Conservation (phyloP, 164 flowering plant species). For the Echeveria elegans region DNA sequence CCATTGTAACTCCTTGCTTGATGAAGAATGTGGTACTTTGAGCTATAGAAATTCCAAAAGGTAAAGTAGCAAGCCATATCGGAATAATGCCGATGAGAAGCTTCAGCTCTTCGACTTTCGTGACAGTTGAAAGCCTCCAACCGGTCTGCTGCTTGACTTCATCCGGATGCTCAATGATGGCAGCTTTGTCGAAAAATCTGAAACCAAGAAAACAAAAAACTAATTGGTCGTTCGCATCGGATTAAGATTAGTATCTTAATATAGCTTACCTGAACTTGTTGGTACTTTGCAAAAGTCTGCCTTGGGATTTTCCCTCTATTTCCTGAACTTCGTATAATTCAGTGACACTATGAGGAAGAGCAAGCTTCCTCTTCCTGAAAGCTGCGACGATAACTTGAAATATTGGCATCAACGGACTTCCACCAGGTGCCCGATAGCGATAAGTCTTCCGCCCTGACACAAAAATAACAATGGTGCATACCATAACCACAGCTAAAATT, state of each 20-base stretch:
- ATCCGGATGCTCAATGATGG: conserved; percentile 31
- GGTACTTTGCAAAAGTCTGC: conserved; percentile 58
- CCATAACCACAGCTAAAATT: conserved; percentile 49
- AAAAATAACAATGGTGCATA: conserved; percentile 40
- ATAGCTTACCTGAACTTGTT: conserved; percentile 47
- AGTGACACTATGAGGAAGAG: conserved; percentile 42
- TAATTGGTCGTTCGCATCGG: neutral
- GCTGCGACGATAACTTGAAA: conserved; percentile 77
- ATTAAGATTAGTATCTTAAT: neutral
- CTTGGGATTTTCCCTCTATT: conserved; percentile 17
- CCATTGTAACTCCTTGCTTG: conserved; percentile 39
- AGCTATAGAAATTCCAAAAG: conserved; percentile 40
- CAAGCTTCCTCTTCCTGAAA: conserved; percentile 49
- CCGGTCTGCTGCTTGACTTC: conserved; percentile 25
- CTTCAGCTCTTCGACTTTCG: conserved; percentile 57
- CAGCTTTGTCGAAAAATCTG: conserved; percentile 91
- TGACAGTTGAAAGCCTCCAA: conserved; percentile 57
- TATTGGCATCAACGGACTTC: conserved; percentile 86
- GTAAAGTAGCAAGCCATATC: conserved; percentile 38
- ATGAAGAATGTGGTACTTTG: conserved; percentile 58
- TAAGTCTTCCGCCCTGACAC: conserved; percentile 52
- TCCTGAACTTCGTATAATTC: conserved; percentile 40
- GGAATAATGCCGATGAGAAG: conserved; percentile 46
- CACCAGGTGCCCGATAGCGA: conserved; percentile 46
- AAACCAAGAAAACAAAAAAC: conserved; percentile 4